These are phyloP conservation scores for Aspergillus quadrilineatus DNA, from an alignment of 2,329 filamentous ascomycete species.

Conservation along the genomic window DNA sequence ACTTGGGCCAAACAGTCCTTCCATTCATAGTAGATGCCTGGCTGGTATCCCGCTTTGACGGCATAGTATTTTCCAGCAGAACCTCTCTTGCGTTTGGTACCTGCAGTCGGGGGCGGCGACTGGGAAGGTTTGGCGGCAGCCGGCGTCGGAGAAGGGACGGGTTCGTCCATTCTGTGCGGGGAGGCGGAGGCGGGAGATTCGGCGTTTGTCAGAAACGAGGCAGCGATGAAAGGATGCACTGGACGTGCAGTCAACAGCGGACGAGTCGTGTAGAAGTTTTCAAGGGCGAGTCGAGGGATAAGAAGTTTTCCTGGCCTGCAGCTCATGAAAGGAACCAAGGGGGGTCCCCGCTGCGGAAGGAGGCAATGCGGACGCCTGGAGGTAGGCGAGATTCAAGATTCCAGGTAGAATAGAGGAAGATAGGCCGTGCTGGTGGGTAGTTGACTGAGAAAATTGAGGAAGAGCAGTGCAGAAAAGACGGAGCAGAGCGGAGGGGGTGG, in stretches of 20 bases:
- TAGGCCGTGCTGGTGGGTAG: not conserved
- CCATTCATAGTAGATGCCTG: constrained; percentile 65
- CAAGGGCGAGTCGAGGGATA: constrained; percentile 17
- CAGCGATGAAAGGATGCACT: not conserved
- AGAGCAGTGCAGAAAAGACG: not conserved
- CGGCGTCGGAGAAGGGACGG: constrained; percentile 39
- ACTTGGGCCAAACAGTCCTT: constrained; percentile 62
- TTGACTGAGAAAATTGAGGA: not conserved
- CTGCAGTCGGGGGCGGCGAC: constrained; percentile 36
- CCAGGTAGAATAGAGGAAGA: not conserved
- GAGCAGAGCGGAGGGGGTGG: not conserved
- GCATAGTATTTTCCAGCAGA: constrained; percentile 61
- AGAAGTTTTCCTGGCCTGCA: constrained; percentile 23
- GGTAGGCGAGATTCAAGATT: not conserved
- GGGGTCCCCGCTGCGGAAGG: constrained; percentile 28
- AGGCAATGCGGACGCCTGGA: constrained; percentile 13
- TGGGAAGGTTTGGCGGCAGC: constrained; percentile 28
- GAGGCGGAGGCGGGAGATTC: not conserved
- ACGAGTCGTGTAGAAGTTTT: not conserved
- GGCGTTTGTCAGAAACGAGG: not conserved
- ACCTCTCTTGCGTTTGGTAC: constrained; percentile 57
- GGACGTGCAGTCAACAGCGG: constrained; percentile 7
- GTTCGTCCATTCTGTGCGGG: constrained; percentile 28
- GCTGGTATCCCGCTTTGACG: constrained; percentile 59
- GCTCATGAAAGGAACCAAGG: constrained; percentile 27